These are phyloP conservation scores for Rugiboletus extremiorientalis DNA, from an alignment of 1,284 basidiomycete species.

Conservation along the genomic window DNA sequence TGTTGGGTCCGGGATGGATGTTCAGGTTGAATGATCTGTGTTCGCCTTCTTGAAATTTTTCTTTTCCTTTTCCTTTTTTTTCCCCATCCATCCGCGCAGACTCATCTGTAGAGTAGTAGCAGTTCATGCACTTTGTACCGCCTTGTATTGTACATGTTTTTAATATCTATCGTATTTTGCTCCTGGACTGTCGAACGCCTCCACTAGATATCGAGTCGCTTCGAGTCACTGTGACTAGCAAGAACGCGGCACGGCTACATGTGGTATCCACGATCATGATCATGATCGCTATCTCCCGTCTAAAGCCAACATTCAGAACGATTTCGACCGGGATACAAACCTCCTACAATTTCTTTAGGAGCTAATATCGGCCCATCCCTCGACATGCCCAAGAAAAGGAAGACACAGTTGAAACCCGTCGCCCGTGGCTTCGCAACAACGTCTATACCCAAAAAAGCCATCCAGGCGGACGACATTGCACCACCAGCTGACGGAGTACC, in stretches of 20 bases:
- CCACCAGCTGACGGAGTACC: slow-evolving; percentile 14
- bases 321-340: background rate
- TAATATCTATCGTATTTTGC: slow-evolving; percentile 28
- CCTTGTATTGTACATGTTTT: slow-evolving; percentile 32
- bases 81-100: too few relatives aligned
- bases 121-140: slow-evolving; percentile 30
- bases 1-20: slow-evolving; percentile 27
- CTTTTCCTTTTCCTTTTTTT: slow-evolving; percentile 7
- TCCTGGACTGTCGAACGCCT: too few relatives aligned
- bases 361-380: background rate
- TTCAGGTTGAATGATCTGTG: slow-evolving; percentile 25
- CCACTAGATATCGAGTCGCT: too few relatives aligned
- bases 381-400: slow-evolving; percentile 82
- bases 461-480: slow-evolving; percentile 30
- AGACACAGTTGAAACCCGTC: slow-evolving; percentile 76
- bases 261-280: slow-evolving; percentile 1
- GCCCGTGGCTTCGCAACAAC: slow-evolving; percentile 84
- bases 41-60: slow-evolving; percentile 9
- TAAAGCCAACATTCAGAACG: background rate
- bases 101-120: slow-evolving; percentile 35
- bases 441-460: slow-evolving; percentile 82
- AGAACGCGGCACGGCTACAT: background rate
- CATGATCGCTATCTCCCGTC: background rate
- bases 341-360: background rate
- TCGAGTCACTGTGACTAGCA: background rate